phyloP scores from a whole-genome alignment of 768 basidiomycete genomes.

The Suillus clintonianus region DNA sequence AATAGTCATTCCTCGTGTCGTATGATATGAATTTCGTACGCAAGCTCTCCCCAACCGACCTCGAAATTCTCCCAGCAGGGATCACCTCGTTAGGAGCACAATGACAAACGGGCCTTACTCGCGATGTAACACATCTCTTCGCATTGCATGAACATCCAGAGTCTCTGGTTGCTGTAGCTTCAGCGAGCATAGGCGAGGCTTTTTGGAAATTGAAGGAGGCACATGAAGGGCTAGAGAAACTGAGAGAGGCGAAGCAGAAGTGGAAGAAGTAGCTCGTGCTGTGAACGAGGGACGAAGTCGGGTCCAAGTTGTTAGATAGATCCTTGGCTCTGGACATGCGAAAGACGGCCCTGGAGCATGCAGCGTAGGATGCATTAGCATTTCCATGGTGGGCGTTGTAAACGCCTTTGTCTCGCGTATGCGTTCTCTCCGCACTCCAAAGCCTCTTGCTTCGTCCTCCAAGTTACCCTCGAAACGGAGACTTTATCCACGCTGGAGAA shows the following conservation, averaged over 20 bases:
- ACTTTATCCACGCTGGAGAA: constrained; percentile 8
- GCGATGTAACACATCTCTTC: constrained; percentile 88
- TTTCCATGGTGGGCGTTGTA: constrained; percentile 45
- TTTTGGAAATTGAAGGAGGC: constrained; percentile 19
- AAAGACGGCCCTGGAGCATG: constrained; percentile 40
- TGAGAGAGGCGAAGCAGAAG: constrained; percentile 53
- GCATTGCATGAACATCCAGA: constrained; percentile 54
- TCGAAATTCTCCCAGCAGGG: constrained; percentile 72
- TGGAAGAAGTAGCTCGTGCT: constrained; percentile 73
- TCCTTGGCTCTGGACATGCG: constrained; percentile 47
- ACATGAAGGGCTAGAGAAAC: constrained; percentile 31
- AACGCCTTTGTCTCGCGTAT: constrained; percentile 59
- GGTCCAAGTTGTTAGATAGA: constrained; percentile 77
- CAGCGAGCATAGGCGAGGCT: not conserved
- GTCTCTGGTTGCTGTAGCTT: constrained; percentile 18
- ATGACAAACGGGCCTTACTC: constrained; percentile 73
- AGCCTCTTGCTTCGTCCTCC: constrained; percentile 19
- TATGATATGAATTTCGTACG: constrained; percentile 1
- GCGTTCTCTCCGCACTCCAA: constrained; percentile 47
- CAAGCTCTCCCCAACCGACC: constrained; percentile 63
- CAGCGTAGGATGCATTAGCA: constrained; percentile 40
- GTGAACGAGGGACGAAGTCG: constrained; percentile 82
- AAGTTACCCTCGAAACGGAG: constrained; percentile 14
- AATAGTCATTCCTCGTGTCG: not conserved
- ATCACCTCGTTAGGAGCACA: constrained; percentile 80